These are phyloP conservation scores for Delphinella strobiligena DNA, from an alignment of 2,329 filamentous ascomycete genomes.

Conservation along the genomic window DNA sequence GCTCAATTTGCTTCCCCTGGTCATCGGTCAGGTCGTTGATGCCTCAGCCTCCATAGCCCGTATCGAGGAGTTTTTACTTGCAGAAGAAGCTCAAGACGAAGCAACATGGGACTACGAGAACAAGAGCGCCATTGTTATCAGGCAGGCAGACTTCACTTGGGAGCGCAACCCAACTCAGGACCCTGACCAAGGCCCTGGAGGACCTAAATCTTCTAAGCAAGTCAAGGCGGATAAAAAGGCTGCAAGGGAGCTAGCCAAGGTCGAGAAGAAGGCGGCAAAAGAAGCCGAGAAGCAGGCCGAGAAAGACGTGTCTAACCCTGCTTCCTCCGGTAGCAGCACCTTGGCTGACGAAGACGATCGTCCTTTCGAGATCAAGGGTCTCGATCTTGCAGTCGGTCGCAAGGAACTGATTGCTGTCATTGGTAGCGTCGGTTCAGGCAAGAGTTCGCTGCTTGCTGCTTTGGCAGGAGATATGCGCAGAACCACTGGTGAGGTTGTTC, in stretches of 20 bases:
- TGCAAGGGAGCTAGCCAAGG: slow-evolving; percentile 29
- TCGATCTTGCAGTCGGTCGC: slow-evolving; percentile 56
- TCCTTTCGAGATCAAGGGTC: slow-evolving; percentile 59
- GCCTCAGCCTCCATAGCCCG: slow-evolving; percentile 74
- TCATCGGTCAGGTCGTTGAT: slow-evolving; percentile 82
- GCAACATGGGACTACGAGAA: slow-evolving; percentile 43
- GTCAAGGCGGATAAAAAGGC: slow-evolving; percentile 33
- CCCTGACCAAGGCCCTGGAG: slow-evolving; percentile 20
- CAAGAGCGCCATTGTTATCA: slow-evolving; percentile 52
- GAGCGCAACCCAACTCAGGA: slow-evolving; percentile 51
- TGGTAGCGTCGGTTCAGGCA: slow-evolving; percentile 78
- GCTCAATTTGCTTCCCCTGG: slow-evolving; percentile 75
- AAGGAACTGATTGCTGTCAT: slow-evolving; percentile 79
- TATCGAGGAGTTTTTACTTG: slow-evolving; percentile 76
- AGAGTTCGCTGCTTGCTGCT: slow-evolving; percentile 78
- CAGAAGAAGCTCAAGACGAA: slow-evolving; percentile 73
- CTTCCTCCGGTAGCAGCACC: slow-evolving; percentile 32
- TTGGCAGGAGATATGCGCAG: slow-evolving; percentile 90
- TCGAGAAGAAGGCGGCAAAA: slow-evolving; percentile 21
- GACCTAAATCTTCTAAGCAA: slow-evolving; percentile 22
- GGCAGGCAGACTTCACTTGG: slow-evolving; percentile 75
- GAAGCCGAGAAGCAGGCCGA: slow-evolving; percentile 12
- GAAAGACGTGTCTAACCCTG: slow-evolving; percentile 1
- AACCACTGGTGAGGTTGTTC: slow-evolving; percentile 58
- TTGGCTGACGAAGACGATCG: slow-evolving; percentile 45